These are phyloP conservation scores for Phytopythium helicoides DNA, from an alignment of 352 stramenopile genomes.

Conservation along the genomic window DNA sequence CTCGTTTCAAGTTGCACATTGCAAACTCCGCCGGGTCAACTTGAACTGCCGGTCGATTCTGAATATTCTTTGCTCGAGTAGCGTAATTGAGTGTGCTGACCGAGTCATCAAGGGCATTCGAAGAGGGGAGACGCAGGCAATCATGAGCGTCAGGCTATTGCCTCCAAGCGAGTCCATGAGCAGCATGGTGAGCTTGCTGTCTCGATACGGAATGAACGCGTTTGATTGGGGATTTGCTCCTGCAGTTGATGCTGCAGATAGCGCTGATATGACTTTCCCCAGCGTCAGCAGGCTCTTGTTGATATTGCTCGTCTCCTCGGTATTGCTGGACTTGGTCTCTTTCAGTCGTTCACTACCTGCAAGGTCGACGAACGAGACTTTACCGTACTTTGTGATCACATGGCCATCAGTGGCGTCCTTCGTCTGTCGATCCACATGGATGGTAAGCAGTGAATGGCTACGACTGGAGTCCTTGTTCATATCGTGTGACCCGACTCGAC, in stretches of 20 bases:
- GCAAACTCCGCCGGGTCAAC: conserved; percentile 62
- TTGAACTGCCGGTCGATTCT: conserved; percentile 75
- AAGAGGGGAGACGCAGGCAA: conserved; percentile 79
- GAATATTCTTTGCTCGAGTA: conserved; percentile 81
- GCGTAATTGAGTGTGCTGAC: conserved; percentile 87
- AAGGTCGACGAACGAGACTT: conserved; percentile 83
- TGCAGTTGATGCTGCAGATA: conserved; percentile 12
- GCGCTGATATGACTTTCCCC: conserved; percentile 81
- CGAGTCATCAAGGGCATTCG: conserved; percentile 59
- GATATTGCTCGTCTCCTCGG: conserved; percentile 81
- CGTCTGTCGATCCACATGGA: conserved; percentile 65
- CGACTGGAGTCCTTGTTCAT: conserved; percentile 85
- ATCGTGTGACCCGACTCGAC: conserved; percentile 56
- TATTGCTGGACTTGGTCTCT: conserved; percentile 68
- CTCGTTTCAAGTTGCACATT: conserved; percentile 55
- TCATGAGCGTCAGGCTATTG: conserved; percentile 81
- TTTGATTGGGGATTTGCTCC: conserved; percentile 14
- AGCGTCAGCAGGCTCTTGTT: conserved; percentile 83
- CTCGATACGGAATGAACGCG: conserved; percentile 75
- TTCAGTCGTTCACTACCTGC: conserved; percentile 73
- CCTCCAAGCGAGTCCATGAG: conserved; percentile 84
- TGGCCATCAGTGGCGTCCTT: conserved; percentile 45
- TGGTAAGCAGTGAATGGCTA: conserved; percentile 72
- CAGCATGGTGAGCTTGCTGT: conserved; percentile 86
- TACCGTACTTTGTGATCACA: conserved; percentile 58